A percentile compares a stretch with the other conserved stretches of the same genome.
phyloP scores from a whole-genome alignment of 2,329 filamentous ascomycete genomes.

The Monosporascus cannonballus region DNA sequence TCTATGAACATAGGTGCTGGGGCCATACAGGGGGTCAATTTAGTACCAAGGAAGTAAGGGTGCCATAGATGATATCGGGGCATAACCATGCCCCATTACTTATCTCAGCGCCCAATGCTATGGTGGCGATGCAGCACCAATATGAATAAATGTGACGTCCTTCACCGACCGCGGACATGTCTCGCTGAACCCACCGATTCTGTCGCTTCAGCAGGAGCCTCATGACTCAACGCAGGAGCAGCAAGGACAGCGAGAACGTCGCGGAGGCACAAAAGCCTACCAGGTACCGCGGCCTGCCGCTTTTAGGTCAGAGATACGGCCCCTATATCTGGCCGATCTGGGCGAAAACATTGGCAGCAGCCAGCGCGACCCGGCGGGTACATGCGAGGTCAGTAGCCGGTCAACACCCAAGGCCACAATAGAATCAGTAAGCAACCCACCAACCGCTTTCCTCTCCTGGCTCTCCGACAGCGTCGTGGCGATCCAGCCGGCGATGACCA shows the following conservation, averaged over 20 bases:
- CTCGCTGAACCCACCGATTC: neutral
- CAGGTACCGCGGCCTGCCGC: slow-evolving; percentile 1
- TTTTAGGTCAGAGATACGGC: slow-evolving; percentile 2
- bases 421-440: neutral
- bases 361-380: neutral
- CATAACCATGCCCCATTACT: no score
- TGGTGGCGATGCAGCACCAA: neutral
- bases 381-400: neutral
- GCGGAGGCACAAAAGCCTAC: slow-evolving; percentile 2
- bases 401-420: neutral
- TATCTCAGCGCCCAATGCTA: no score
- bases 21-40: no score
- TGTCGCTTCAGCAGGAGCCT: neutral
- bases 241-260: slow-evolving; percentile 3
- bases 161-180: neutral
- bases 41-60: no score
- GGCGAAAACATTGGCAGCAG: neutral
- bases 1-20: no score
- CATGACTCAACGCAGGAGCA: slow-evolving; percentile 1
- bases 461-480: slow-evolving; percentile 36
- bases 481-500: slow-evolving; percentile 40
- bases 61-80: no score
- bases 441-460: slow-evolving; percentile 39
- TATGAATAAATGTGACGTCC: slow-evolving; percentile 2
- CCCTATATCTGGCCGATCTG: slow-evolving; percentile 3